Evolutionary conservation across 495 filamentous ascomycete genomes (phyloP), one percentile per base, ranked within the genome.

Genomic region (Penicillium goetzii): DNA sequence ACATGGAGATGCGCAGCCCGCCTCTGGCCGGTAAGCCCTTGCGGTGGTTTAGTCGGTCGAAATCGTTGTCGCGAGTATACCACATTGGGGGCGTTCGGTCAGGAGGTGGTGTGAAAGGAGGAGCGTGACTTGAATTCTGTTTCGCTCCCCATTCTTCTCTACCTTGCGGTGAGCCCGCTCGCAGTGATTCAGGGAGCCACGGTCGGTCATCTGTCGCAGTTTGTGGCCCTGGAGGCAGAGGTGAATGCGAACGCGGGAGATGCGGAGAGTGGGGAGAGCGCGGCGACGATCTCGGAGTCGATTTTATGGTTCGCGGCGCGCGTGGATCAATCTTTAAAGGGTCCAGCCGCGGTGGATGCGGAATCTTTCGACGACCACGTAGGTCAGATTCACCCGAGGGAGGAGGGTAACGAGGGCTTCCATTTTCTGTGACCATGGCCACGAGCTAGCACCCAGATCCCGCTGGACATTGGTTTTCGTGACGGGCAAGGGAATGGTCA

Each of bases 341-440:
- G 59, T 77, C 72, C 43, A 77, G 70, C 43, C 70, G 79, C 45
- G 70, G 73, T 57, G 73, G 72, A 38, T 72, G 68, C 36, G 71
- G 72, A 26, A 67, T 62, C 66, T 73, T 72, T 65, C 74, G 76
- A 56, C 76, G 72, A 62, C 68, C 72, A 52, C 72, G 65, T 54
- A 75, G 64, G 62, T 76, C 74, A 57, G 74, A 70, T 55, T 73
- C 70, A 70, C 64, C 74, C 58, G 66, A 55, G 62, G 69, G 71
- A 69, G 72, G 72, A 66, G 72, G 71, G 70, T 74, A 76, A 67
- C 72, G 78, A 73, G 67, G 61, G 60, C 62, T 71, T 72, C 71
- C 77, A 79, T 76, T 75, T 75, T 73, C 76, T 75, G 78, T 82
- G 79, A 79, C 79, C 79, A 82, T 82, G 76, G 79, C 77, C 79